phyloP scores from a whole-genome alignment of 2,329 filamentous ascomycete species.

The Aureobasidium vineae region DNA sequence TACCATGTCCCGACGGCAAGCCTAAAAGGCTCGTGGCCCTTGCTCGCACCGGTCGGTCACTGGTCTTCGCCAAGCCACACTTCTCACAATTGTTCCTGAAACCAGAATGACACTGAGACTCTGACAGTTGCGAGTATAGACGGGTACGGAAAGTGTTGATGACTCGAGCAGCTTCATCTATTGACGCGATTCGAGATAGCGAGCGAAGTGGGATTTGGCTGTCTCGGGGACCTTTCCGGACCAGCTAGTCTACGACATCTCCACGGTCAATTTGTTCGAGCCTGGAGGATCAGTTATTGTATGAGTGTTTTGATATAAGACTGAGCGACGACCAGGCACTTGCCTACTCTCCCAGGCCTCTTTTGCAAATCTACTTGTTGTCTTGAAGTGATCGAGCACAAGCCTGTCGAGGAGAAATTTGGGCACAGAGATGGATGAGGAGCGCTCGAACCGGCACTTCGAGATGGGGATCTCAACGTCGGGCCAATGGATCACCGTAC shows the following conservation, averaged over 20 bases:
- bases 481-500: neutral
- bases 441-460: neutral
- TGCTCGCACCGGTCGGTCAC: neutral
- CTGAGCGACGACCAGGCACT: neutral
- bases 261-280: slow-evolving; percentile 1
- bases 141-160: neutral
- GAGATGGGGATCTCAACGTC: neutral
- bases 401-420: neutral
- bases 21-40: slow-evolving; percentile 4
- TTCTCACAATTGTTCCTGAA: neutral
- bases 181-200: neutral
- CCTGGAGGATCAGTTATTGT: neutral
- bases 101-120: neutral
- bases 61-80: neutral
- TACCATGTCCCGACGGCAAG: slow-evolving; percentile 1
- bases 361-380: neutral
- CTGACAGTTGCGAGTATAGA: neutral
- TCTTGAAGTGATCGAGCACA: neutral
- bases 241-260: neutral
- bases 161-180: neutral
- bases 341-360: neutral
- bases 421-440: neutral
- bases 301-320: slow-evolving; percentile 2
- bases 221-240: neutral
- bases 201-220: neutral